Evolutionary conservation across 2,329 filamentous ascomycete genomes (phyloP).

Genomic region (Lecanoromycetidae sp.): DNA sequence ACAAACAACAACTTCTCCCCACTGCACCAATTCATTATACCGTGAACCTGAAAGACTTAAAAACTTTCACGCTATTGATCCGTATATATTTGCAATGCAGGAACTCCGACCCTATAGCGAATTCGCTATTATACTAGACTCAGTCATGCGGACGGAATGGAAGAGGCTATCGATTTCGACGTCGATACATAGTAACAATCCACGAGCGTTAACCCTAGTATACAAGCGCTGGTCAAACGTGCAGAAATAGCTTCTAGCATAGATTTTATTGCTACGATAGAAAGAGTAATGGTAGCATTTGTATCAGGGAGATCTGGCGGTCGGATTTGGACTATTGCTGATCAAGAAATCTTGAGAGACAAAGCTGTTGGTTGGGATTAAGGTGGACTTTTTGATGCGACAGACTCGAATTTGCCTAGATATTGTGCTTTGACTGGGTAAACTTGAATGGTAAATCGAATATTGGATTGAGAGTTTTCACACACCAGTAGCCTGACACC

Average conservation of each 20-base stretch:
- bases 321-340: not conserved
- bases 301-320: constrained; percentile 4
- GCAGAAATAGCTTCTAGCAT: not conserved
- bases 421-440: constrained; percentile 1
- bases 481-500: not conserved
- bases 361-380: too few species aligned
- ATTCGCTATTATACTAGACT: not conserved
- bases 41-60: constrained; percentile 1
- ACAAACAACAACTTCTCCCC: not conserved
- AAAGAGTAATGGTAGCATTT: not conserved
- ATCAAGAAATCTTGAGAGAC: not conserved
- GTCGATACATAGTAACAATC: constrained; percentile 1
- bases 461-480: not conserved
- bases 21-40: not conserved
- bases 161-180: not conserved
- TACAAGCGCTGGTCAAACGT: not conserved
- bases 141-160: not conserved
- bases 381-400: not conserved
- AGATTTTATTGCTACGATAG: not conserved
- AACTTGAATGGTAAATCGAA: constrained; percentile 1
- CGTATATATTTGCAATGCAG: not conserved
- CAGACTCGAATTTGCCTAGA: not conserved
- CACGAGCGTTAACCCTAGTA: not conserved
- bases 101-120: not conserved
- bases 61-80: constrained; percentile 4